A percentile compares a stretch with the other conserved stretches of the same genome.
Conservation (phyloP, 257 asterid genomes). For the Galeopsis tetrahit region DNA sequence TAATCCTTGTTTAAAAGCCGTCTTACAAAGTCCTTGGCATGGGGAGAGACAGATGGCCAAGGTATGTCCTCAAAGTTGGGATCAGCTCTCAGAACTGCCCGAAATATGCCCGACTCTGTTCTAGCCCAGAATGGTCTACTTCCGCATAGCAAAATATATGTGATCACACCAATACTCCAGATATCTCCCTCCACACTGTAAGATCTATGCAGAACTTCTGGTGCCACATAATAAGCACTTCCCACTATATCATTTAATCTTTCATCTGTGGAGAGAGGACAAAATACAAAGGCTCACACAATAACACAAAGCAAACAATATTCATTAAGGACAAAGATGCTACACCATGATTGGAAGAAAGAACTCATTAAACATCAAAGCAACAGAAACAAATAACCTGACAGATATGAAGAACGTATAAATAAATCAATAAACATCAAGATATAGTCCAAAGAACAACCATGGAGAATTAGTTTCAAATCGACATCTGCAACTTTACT, state of each 20-base stretch:
- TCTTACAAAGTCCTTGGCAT: conserved; percentile 88
- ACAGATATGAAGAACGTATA: too few relatives aligned
- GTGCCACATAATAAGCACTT: conserved; percentile 99
- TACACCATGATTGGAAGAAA: background rate
- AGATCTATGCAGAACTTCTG: conserved; percentile 96
- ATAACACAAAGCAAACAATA: conserved; percentile 4
- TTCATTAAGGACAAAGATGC: conserved; percentile 19
- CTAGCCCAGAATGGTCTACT: conserved; percentile 99
- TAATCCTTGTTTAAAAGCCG: conserved; percentile 93
- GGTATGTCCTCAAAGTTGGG: conserved; percentile 93
- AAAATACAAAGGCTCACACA: too few relatives aligned
- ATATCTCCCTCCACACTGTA: conserved; percentile 95
- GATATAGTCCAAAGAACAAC: too few relatives aligned
- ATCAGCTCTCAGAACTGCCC: conserved; percentile 92
- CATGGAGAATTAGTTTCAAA: background rate
- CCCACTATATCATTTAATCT: conserved; percentile 98
- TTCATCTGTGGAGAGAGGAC: too few relatives aligned
- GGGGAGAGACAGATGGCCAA: conserved; percentile 88
- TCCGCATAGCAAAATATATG: too few relatives aligned
- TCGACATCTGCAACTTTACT: background rate
- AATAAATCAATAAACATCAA: too few relatives aligned
- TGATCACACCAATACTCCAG: conserved; percentile 97
- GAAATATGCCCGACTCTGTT: conserved; percentile 95
- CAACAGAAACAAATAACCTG: too few relatives aligned
- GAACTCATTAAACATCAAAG: too few relatives aligned